A percentile compares a stretch with the other conserved stretches of the same genome.
Conservation (phyloP, 768 basidiomycete genomes). For the Lentinus tigrinus region DNA sequence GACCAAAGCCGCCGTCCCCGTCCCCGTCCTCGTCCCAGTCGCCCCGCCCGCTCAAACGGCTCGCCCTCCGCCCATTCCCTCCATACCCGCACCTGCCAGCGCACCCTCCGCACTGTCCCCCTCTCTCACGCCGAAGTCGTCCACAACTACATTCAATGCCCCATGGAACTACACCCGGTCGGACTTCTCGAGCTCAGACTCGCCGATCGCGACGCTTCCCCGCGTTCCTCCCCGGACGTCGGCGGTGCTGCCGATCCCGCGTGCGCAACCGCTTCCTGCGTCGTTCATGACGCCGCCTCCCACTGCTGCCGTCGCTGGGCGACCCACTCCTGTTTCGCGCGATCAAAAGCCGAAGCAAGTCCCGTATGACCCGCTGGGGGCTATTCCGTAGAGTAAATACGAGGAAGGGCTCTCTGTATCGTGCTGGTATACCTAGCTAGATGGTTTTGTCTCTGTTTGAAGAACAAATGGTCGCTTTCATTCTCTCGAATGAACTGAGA, state of each 20-base stretch:
- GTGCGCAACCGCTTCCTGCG: constrained; percentile 3
- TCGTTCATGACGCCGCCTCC: constrained; percentile 10
- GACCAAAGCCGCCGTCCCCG: constrained; percentile 9
- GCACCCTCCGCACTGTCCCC: constrained; percentile 12
- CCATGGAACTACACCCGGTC: constrained; percentile 63
- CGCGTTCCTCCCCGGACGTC: constrained; percentile 41
- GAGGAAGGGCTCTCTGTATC: not conserved
- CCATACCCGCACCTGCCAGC: constrained; percentile 15
- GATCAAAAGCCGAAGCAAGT: constrained; percentile 20
- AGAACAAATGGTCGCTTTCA: not conserved
- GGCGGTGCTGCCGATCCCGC: not conserved
- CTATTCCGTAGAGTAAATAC: constrained; percentile 17
- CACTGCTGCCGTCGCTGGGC: not conserved
- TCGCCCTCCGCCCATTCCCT: constrained; percentile 17
- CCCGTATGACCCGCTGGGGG: constrained; percentile 29
- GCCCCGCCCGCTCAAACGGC: constrained; percentile 12
- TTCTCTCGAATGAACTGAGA: not conserved
- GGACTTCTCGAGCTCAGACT: constrained; percentile 36
- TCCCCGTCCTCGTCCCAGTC: constrained; percentile 3
- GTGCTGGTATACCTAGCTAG: not conserved
- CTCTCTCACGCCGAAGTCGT: constrained; percentile 14
- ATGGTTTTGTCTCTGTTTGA: not conserved
- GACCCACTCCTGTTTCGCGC: constrained; percentile 11
- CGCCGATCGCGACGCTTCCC: constrained; percentile 50
- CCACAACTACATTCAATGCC: constrained; percentile 31